Percentiles rank a stretch among this genome's conserved stretches.
These are phyloP conservation scores for Choanephora cucurbitarum DNA, from an alignment of 371 early-diverging fungal genomes.

Conservation along the genomic window DNA sequence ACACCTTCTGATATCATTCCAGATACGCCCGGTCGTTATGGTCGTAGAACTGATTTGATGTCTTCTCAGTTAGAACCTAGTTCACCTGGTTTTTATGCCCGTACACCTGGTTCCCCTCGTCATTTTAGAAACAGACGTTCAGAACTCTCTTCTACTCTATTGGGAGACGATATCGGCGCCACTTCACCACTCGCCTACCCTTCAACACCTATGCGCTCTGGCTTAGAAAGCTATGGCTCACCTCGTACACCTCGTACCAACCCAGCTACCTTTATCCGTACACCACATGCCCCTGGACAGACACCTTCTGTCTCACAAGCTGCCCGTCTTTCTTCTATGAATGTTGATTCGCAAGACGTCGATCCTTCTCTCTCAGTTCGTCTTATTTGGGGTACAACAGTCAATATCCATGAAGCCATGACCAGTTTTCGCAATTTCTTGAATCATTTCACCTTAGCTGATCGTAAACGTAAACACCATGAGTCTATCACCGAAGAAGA, in stretches of 20 bases:
- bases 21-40: constrained; percentile 30
- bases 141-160: constrained; percentile 42
- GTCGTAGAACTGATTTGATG: constrained; percentile 26
- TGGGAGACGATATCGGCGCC: constrained; percentile 38
- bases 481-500: constrained; percentile 51
- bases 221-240: constrained; percentile 23
- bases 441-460: constrained; percentile 66
- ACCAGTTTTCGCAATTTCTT: constrained; percentile 91
- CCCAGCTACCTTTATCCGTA: constrained; percentile 36
- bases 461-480: constrained; percentile 56
- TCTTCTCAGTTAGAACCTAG: constrained; percentile 28
- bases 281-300: constrained; percentile 28
- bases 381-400: constrained; percentile 98
- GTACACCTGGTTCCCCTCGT: constrained; percentile 46
- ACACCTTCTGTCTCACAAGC: constrained; percentile 13
- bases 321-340: constrained; percentile 17
- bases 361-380: constrained; percentile 53
- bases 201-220: constrained; percentile 37
- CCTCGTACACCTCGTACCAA: constrained; percentile 39
- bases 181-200: constrained; percentile 50
- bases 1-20: constrained; percentile 28
- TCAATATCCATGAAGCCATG: constrained; percentile 93
- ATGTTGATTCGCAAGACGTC: constrained; percentile 40
- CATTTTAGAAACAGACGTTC: constrained; percentile 33
- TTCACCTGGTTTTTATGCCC: constrained; percentile 31